A percentile compares a stretch with the other conserved stretches of the same genome.
Conservation (phyloP, 331 rosid species). For the Spiraea crenata region DNA sequence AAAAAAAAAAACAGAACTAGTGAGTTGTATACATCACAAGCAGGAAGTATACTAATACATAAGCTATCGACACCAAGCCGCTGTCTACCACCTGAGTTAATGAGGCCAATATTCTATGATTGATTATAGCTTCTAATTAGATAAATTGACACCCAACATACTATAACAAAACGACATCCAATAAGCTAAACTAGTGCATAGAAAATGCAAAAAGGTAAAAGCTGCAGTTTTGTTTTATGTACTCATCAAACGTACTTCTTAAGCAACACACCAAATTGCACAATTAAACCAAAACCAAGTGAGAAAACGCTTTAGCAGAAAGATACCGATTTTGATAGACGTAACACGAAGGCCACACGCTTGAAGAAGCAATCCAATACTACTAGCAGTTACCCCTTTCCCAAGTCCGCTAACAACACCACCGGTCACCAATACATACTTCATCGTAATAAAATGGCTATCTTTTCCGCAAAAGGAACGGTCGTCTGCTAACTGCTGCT, state of each 20-base stretch:
- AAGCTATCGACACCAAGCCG: neutral
- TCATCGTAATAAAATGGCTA: slow-evolving; percentile 40
- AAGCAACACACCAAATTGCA: neutral
- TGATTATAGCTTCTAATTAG: neutral
- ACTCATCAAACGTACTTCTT: neutral
- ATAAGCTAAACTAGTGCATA: neutral
- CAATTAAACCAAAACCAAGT: slow-evolving; percentile 2
- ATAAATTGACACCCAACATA: neutral
- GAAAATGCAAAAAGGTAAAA: neutral
- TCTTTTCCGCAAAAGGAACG: slow-evolving; percentile 21
- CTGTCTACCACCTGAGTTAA: neutral
- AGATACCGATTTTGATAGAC: slow-evolving; percentile 80
- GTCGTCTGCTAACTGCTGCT: slow-evolving; percentile 28
- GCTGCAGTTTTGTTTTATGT: neutral
- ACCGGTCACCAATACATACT: slow-evolving; percentile 90
- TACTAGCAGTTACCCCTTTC: slow-evolving; percentile 90
- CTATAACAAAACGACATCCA: neutral
- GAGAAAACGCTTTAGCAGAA: neutral
- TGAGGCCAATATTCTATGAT: neutral
- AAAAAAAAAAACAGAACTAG: neutral
- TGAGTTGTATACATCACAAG: neutral
- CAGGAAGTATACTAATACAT: neutral
- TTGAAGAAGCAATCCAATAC: slow-evolving; percentile 76
- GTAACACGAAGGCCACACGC: slow-evolving; percentile 90
- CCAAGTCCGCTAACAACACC: slow-evolving; percentile 97